Base-by-base conservation (phyloP, 139 green algal species). In the Deuterostichococcus epilithicus region DNA sequence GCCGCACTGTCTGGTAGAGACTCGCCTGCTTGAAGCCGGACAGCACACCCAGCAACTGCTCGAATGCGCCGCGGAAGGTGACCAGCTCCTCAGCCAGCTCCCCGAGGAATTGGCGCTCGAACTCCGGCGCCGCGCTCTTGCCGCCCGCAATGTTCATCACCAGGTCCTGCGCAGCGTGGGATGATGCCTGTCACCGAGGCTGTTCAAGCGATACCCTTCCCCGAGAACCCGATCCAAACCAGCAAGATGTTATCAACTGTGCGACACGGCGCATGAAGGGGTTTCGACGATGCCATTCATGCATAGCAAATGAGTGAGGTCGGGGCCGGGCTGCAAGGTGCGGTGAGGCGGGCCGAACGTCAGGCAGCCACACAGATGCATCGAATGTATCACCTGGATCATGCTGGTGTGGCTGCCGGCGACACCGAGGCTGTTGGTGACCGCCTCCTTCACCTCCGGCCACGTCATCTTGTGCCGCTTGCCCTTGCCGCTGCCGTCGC, bases 351-450 rank as follows among this genome's bases (percentile, higher is more conserved):
- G n/a, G n/a, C n/a, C n/a, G n/a, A n/a, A n/a, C n/a, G n/a, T n/a
- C n/a, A n/a, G n/a, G n/a, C n/a, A n/a, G n/a, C n/a, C n/a, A n/a
- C n/a, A n/a, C n/a, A n/a, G n/a, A n/a, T n/a, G n/a, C n/a, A n/a
- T n/a, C n/a, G n/a, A n/a, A n/a, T n/a, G n/a, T n/a, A n/a, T n/a
- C 52, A 63, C 52, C 52, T 63, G 52, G 52, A 63, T 63, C 52
- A 63, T 63, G 52, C 52, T 63, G 52, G 52, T 63, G 52, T 63
- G 52, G 52, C 52, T 63, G 52, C 52, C 52, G 8, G 52, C 52
- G 52, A 63, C 52, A 20, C 52, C 52, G 18, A 63, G 52, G 52
- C 18, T 20, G 13, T 28, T 63, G 52, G 52, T 63, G 52, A 63
- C 52, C 3, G 26, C 28, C 52, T 63, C 52, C 20, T 63, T 63